Evolutionary conservation across 164 flowering plant genomes (phyloP).

Genomic region (Sedum album): DNA sequence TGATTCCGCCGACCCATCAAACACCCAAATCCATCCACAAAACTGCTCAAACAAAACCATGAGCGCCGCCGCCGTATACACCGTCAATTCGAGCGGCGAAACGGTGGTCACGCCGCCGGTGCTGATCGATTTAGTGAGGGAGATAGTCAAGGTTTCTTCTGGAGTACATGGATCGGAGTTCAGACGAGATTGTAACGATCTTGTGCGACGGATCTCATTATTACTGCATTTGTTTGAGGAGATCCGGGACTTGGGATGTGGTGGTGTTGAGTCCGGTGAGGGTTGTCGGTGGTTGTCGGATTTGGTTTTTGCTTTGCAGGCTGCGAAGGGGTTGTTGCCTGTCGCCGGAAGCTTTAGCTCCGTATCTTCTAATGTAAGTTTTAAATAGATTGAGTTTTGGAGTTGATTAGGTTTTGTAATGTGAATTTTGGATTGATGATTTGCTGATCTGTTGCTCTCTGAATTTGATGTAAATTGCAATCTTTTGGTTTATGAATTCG

Average conservation of each 20-base stretch:
- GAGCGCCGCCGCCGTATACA: slow-evolving; percentile 3
- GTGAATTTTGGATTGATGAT: background rate
- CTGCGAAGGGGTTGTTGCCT: slow-evolving; percentile 43
- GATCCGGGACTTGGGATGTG: slow-evolving; percentile 30
- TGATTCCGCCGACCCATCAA: background rate
- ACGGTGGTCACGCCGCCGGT: slow-evolving; percentile 13
- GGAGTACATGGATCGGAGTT: slow-evolving; percentile 15
- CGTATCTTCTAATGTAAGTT: slow-evolving; percentile 30
- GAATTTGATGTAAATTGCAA: background rate
- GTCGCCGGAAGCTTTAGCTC: slow-evolving; percentile 31
- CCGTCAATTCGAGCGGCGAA: slow-evolving; percentile 14
- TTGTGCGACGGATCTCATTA: slow-evolving; percentile 53
- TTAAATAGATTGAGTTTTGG: background rate
- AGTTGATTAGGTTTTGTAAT: background rate
- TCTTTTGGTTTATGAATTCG: background rate
- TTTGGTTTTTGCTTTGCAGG: slow-evolving; percentile 37
- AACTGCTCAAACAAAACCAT: background rate
- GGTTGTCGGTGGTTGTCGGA: slow-evolving; percentile 35
- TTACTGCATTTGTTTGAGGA: slow-evolving; percentile 71
- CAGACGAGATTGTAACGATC: slow-evolving; percentile 66
- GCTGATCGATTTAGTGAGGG: slow-evolving; percentile 34
- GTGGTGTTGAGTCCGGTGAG: slow-evolving; percentile 12
- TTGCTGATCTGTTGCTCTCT: background rate
- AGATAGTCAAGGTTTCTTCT: slow-evolving; percentile 25
- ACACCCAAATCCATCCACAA: background rate